A percentile compares a stretch with the other conserved stretches of the same genome.
Conservation (phyloP, 2,329 filamentous ascomycete species). For the Emericellopsis atlantica region DNA sequence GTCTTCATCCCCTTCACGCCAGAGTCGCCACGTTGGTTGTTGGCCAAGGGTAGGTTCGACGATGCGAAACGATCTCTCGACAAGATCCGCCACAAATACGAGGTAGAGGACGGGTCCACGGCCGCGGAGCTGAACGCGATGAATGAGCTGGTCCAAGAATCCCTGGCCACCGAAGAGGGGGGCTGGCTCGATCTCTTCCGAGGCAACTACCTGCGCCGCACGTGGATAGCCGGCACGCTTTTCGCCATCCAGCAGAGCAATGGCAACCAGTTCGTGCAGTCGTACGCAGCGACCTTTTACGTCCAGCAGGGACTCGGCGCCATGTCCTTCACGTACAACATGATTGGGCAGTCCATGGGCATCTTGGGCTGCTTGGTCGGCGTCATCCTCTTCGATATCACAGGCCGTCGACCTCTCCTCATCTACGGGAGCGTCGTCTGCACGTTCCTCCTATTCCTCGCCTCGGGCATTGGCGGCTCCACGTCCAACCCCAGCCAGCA, state of each 20-base stretch:
- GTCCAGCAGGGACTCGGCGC: constrained; percentile 1
- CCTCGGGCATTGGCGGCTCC: not conserved
- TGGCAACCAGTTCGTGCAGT: constrained; percentile 8
- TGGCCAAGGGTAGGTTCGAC: constrained; percentile 29
- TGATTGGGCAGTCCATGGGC: constrained; percentile 6
- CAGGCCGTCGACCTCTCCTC: constrained; percentile 4
- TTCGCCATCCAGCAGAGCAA: constrained; percentile 10
- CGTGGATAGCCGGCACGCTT: constrained; percentile 3
- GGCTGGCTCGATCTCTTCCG: constrained; percentile 2
- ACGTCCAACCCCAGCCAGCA: not conserved
- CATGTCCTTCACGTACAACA: constrained; percentile 3
- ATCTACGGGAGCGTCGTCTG: constrained; percentile 3
- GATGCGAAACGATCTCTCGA: constrained; percentile 1
- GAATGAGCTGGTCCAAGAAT: constrained; percentile 1
- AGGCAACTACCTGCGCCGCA: constrained; percentile 2
- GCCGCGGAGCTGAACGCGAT: not conserved
- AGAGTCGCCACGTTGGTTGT: constrained; percentile 46
- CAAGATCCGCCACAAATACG: not conserved
- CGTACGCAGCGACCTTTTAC: constrained; percentile 5
- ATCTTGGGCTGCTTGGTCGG: constrained; percentile 6
- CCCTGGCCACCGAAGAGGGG: not conserved
- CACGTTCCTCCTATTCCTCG: constrained; percentile 4
- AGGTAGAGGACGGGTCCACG: not conserved
- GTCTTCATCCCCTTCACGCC: constrained; percentile 32
- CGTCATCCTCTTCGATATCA: constrained; percentile 1